Conservation (phyloP, 2,329 filamentous ascomycete genomes). For the Fusarium hainanense region DNA sequence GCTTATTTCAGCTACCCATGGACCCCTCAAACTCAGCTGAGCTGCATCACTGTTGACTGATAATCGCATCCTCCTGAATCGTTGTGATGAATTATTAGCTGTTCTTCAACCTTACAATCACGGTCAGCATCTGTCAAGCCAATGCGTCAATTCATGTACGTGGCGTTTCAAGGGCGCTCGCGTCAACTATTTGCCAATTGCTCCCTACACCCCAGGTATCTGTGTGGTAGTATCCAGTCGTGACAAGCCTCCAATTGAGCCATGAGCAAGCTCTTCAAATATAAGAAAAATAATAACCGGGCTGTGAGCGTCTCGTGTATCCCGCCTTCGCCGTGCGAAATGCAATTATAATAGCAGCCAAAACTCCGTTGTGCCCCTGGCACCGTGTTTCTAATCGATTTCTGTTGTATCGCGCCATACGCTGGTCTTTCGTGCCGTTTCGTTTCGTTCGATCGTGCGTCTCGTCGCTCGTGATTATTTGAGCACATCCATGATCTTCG, state of each 20-base stretch:
- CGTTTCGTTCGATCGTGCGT: not conserved
- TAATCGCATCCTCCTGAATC: not conserved
- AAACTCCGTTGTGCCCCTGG: conserved; percentile 33
- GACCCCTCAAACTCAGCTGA: conserved; percentile 8
- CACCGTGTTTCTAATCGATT: conserved; percentile 16
- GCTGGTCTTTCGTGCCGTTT: not conserved
- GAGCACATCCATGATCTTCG: not conserved
- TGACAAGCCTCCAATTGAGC: conserved; percentile 14
- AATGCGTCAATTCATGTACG: conserved; percentile 38
- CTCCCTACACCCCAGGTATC: conserved; percentile 41
- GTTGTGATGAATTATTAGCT: too few species aligned
- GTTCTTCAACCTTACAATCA: not conserved
- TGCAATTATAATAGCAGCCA: conserved; percentile 25
- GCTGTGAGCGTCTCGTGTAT: conserved; percentile 43
- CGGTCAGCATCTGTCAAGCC: not conserved
- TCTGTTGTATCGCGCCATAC: not conserved
- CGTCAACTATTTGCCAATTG: conserved; percentile 17
- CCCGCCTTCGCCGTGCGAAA: conserved; percentile 36
- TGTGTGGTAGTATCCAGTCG: conserved; percentile 29
- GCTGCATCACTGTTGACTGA: not conserved
- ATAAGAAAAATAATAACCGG: conserved; percentile 13
- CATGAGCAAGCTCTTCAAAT: conserved; percentile 11
- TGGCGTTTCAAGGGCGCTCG: conserved; percentile 21
- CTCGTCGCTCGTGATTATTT: not conserved
- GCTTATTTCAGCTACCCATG: conserved; percentile 33